Base-by-base conservation (phyloP, 768 basidiomycete genomes). In the Rhodotorula diobovata region DNA sequence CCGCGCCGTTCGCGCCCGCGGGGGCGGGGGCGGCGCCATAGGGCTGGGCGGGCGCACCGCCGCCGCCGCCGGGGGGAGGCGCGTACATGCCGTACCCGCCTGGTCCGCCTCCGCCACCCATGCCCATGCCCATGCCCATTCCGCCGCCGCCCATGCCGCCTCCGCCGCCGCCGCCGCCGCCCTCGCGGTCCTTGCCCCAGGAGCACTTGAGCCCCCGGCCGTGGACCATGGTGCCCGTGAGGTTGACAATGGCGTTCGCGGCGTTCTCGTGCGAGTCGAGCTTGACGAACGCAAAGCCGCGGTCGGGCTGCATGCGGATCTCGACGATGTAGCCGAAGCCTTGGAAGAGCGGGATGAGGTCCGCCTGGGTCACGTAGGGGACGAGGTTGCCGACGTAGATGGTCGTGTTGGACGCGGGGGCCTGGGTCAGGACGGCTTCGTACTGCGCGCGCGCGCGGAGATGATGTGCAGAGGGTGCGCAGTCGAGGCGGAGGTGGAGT, bases 301-400 rank as follows among this genome's bases (percentile, higher is more conserved):
- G 89, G 84, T 98, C 95, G 71, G 96, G 88, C 81, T 98, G 96
- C 93, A 99, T 95, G 70, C 96, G 89, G 81, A 98, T 94, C 83
- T 99, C 96, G 75, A 92, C 93, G 58, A 98, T 88, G 81, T 98
- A 98, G 62, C 95, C 95, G 81, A 96, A 98, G 66, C 93, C 93
- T 83, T 96, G 92, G 87, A 98, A 98, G 70, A 98, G 84, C 21
- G 95, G 95, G 78, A 97, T 93, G 69, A 99, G 88, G 81, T 99
- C 96, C 54, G 92, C 92, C 81, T 98, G 95, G 35, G 93, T 94
- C 78, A 90, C 90, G 83, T 93, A 97, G 14, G 95, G 95, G 73
- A 96, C 93, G 76, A 99, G 86, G 83, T 98, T 98, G 72, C 96
- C 96, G 80, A 97, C 96, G 81, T 98, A 99, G 78, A 98, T 96